Base-by-base conservation (phyloP, 805 yeast species). In the Saturnispora quitensis region DNA sequence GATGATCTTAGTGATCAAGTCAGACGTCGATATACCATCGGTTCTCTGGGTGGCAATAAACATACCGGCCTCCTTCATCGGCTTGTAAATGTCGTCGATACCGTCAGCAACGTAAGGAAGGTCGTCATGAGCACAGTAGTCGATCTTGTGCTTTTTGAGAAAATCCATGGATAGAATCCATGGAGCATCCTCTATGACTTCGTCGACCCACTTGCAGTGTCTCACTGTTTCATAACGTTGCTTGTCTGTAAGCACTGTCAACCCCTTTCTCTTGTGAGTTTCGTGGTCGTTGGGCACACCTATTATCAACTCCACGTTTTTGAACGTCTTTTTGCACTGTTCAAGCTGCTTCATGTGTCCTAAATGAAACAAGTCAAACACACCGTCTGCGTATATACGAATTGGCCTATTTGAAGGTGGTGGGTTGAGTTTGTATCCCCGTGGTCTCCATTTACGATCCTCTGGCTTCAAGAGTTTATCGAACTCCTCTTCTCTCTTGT, bases 341-440 rank as follows among this genome's bases (percentile, higher is more conserved):
- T 93, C 98, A 60, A 93, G 74, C 68, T 93, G 99, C 63, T 89
- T 82, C 99, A 93, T 93, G 66, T 93, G 99, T 24, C 99, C 99
- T 62, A 93, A 67, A 68, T 93, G 99, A 71, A 93, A 93, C 56
- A 93, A 72, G 69, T 93, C 99, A 72, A 93, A 93, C 18, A 93
- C 97, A 50, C 99, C 99, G 69, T 93, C 99, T 5, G 99, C 99
- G 66, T 93, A 93, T n/a, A 93, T 80, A 54, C 99, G 77, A 28
- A 93, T 81, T 1, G 96, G 90, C 53, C 97, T 76, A 62, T 85
- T 93, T 4, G 65, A 72, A 2, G 97, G 95, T 2, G 99, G 99
- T 25, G 82, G 59, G 59, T 88, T 89, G 67, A 93, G 78, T 58
- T 72, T 73, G 70, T 69, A 89, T 2, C 97, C 97, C 33, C 69